Conservation (phyloP, 345 rosid genomes). For the Zanthoxylum bungeanum region DNA sequence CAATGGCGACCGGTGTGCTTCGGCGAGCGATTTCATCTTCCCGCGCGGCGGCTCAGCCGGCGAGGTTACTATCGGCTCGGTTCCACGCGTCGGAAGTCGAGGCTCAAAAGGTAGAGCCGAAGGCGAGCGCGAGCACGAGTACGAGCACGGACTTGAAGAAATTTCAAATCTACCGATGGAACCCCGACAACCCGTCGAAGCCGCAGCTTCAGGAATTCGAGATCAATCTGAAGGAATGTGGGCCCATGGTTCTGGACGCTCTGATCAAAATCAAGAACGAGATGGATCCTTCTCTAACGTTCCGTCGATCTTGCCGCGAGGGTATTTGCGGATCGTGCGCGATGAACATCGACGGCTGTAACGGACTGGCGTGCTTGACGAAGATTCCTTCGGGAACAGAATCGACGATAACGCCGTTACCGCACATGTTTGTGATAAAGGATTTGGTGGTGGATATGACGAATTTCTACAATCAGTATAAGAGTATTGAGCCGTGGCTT, state of each 20-base stretch:
- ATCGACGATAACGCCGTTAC: conserved; percentile 68
- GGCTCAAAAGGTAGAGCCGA: conserved; percentile 40
- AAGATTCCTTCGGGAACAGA: conserved; percentile 47
- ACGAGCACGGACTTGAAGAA: conserved; percentile 42
- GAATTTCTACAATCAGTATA: conserved; percentile 91
- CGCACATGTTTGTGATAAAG: conserved; percentile 95
- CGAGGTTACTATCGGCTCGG: conserved; percentile 29
- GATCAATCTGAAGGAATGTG: conserved; percentile 84
- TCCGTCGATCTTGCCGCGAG: conserved; percentile 95
- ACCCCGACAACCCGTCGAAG: conserved; percentile 70
- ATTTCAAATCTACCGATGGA: conserved; percentile 95
- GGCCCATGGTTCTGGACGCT: conserved; percentile 96
- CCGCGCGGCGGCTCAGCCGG: conserved; percentile 21
- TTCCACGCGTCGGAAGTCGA: conserved; percentile 49
- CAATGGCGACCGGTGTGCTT: conserved; percentile 54
- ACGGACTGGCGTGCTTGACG: conserved; percentile 89
- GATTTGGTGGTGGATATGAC: conserved; percentile 98
- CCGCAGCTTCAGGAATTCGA: conserved; percentile 66
- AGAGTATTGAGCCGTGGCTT: conserved; percentile 98
- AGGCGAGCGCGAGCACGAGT: conserved; percentile 25
- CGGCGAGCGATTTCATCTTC: conserved; percentile 37
- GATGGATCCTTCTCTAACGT: conserved; percentile 87
- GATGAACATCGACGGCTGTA: conserved; percentile 95
- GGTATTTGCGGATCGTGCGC: conserved; percentile 98
- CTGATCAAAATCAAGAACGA: conserved; percentile 96